Evolutionary conservation across 306 rosid species (phyloP).

Genomic region (Potentilla sterilis): DNA sequence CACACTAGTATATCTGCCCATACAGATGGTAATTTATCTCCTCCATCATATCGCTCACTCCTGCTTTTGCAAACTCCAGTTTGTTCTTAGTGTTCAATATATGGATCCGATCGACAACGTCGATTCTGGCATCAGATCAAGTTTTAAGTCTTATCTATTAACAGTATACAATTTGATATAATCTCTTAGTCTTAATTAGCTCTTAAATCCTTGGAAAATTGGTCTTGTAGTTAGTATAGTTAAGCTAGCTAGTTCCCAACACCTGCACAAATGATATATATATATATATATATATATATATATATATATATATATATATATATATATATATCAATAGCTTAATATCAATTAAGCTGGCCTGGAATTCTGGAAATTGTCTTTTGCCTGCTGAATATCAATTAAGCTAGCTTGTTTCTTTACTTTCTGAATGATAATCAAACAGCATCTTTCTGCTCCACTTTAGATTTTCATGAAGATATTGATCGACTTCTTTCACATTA

Average conservation of each 20-base stretch:
- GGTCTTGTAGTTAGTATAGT: background rate
- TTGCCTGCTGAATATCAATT: background rate
- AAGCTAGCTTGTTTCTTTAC: background rate
- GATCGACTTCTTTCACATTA: background rate
- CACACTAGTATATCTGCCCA: constrained; percentile 30
- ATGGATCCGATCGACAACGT: background rate
- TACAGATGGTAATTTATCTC: constrained; percentile 42
- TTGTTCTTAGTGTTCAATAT: background rate
- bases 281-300: too few relatives aligned
- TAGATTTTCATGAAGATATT: background rate
- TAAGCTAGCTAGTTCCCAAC: background rate
- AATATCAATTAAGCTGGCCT: background rate
- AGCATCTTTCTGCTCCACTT: background rate
- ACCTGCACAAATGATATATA: background rate
- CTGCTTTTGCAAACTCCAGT: background rate
- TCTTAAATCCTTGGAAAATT: background rate
- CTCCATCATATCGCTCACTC: background rate
- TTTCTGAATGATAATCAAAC: background rate
- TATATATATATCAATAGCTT: background rate
- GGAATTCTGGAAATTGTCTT: background rate
- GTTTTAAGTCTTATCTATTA: background rate
- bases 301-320: too few relatives aligned
- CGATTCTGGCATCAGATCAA: background rate
- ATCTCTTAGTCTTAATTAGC: background rate
- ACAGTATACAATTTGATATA: background rate